phyloP scores from a whole-genome alignment of 257 asterid genomes.

The Galeopsis tetrahit region DNA sequence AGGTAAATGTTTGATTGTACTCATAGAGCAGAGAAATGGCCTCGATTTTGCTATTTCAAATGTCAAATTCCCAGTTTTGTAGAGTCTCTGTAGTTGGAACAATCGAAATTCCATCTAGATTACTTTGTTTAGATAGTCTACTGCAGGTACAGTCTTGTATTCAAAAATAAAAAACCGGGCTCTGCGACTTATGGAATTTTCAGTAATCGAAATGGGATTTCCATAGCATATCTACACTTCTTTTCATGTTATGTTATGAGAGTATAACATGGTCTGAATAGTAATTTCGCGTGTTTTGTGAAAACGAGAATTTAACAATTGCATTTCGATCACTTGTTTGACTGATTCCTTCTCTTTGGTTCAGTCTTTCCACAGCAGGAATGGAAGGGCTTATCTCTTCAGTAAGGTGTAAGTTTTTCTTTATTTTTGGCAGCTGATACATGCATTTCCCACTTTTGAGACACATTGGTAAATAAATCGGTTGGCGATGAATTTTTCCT shows the following conservation, averaged over 20 bases:
- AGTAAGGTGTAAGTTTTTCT: conserved; percentile 71
- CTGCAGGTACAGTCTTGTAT: not conserved
- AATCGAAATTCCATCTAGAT: conserved; percentile 14
- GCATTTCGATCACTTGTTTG: conserved; percentile 13
- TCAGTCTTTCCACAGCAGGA: conserved; percentile 68
- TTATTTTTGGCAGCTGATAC: conserved; percentile 29
- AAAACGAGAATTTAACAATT: conserved; percentile 4
- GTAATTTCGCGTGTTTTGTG: not conserved
- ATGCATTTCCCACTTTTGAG: conserved; percentile 10
- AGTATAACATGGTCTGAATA: not conserved
- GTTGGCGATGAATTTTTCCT: conserved; percentile 15
- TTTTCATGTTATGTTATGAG: not conserved
- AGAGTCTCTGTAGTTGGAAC: conserved; percentile 1
- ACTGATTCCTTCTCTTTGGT: conserved; percentile 36
- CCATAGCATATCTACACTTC: not conserved
- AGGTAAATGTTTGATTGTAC: not conserved
- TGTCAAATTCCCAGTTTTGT: not conserved
- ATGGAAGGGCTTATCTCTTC: conserved; percentile 88
- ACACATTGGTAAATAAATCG: not conserved
- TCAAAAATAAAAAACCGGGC: not conserved
- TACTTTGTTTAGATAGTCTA: not conserved
- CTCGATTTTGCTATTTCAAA: not conserved
- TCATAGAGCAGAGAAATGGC: not conserved
- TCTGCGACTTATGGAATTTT: not conserved
- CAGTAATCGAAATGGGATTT: not conserved